A percentile compares a stretch with the other conserved stretches of the same genome.
phyloP scores from a whole-genome alignment of 345 rosid genomes.

The Gossypium anomalum region DNA sequence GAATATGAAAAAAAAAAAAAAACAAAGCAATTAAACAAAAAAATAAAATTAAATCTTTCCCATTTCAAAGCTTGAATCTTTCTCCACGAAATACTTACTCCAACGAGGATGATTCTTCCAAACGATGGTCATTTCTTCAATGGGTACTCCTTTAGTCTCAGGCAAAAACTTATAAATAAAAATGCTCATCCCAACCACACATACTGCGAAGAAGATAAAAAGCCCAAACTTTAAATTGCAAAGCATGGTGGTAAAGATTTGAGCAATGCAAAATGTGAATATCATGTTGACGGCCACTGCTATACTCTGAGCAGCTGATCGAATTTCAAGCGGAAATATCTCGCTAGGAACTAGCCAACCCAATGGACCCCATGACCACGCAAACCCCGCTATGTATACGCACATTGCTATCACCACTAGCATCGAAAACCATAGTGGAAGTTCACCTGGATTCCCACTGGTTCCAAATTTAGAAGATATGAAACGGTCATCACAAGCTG shows the following conservation, averaged over 20 bases:
- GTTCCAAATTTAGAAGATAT: conserved; percentile 72
- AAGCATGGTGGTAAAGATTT: conserved; percentile 61
- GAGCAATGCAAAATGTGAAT: conserved; percentile 67
- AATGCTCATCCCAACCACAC: conserved; percentile 46
- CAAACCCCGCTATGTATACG: conserved; percentile 68
- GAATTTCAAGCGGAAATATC: conserved; percentile 76
- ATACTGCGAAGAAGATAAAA: conserved; percentile 21
- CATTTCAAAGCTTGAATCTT: too few species aligned
- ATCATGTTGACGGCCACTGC: conserved; percentile 79
- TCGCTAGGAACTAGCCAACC: conserved; percentile 90
- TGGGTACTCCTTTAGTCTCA: conserved; percentile 60
- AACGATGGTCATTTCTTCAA: conserved; percentile 57
- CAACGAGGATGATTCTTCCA: conserved; percentile 30
- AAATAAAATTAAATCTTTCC: too few species aligned
- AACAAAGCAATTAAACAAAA: too few species aligned
- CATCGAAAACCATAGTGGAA: conserved; percentile 73
- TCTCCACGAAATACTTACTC: neutral
- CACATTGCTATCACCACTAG: conserved; percentile 80
- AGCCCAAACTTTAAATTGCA: conserved; percentile 74
- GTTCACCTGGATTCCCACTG: conserved; percentile 45
- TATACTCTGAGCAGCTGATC: conserved; percentile 82
- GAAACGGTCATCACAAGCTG: conserved; percentile 58
- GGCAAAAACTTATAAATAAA: conserved; percentile 47
- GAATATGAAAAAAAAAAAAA: too few species aligned
- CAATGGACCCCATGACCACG: conserved; percentile 92